A percentile compares a stretch with the other conserved stretches of the same genome.
These are phyloP conservation scores for Penicillium angulare DNA, from an alignment of 495 filamentous ascomycete species.

Conservation along the genomic window DNA sequence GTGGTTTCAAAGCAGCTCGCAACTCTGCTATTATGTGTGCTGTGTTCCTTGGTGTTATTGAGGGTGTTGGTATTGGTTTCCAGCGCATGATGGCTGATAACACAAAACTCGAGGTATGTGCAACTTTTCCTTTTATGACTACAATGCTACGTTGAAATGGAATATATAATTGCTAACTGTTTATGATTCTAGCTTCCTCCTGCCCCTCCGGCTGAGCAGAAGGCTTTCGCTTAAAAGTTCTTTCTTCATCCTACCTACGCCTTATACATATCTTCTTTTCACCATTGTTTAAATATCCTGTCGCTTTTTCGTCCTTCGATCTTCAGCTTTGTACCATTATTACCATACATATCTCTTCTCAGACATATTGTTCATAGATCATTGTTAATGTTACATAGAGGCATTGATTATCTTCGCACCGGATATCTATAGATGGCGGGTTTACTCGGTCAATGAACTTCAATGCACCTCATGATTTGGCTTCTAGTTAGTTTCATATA, in stretches of 20 bases:
- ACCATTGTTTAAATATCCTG: too few relatives aligned
- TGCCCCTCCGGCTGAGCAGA: slow-evolving; percentile 38
- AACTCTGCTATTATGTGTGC: slow-evolving; percentile 96
- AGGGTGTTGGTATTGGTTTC: slow-evolving; percentile 96
- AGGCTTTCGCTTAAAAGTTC: slow-evolving; percentile 41
- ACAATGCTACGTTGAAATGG: too few relatives aligned
- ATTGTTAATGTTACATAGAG: slow-evolving; percentile 45
- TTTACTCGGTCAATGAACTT: too few relatives aligned
- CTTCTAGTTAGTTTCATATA: too few relatives aligned
- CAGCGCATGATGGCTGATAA: slow-evolving; percentile 94
- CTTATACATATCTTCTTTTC: slow-evolving; percentile 12
- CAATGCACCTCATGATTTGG: too few relatives aligned
- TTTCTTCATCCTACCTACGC: slow-evolving; percentile 3
- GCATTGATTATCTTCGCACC: too few relatives aligned
- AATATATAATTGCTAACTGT: background rate
- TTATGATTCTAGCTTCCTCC: slow-evolving; percentile 39
- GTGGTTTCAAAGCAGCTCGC: slow-evolving; percentile 80
- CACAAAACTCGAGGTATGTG: slow-evolving; percentile 74
- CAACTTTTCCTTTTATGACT: background rate
- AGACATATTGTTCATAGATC: slow-evolving; percentile 42
- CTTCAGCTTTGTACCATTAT: slow-evolving; percentile 31
- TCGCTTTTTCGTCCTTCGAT: slow-evolving; percentile 13
- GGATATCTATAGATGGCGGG: too few relatives aligned
- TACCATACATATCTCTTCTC: slow-evolving; percentile 44
- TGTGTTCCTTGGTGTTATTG: slow-evolving; percentile 90